Conservation (phyloP, 2,329 filamentous ascomycete genomes). For the Tolypocladium capitatum region DNA sequence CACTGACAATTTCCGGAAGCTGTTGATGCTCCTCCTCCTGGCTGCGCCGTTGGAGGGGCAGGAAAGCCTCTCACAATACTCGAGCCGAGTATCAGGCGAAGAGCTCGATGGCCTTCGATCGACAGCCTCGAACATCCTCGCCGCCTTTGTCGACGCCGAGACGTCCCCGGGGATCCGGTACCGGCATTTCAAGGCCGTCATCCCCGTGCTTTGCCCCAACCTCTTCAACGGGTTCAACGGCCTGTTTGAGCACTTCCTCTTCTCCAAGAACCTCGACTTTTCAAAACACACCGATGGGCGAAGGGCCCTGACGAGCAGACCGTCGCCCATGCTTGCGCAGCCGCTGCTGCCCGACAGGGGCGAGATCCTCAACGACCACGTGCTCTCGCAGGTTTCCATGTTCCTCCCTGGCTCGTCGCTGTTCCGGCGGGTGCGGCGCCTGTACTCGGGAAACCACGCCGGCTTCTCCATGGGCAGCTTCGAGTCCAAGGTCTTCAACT, state of each 20-base stretch:
- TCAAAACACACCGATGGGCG: conserved; percentile 31
- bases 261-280: conserved; percentile 58
- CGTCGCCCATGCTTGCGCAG: conserved; percentile 18
- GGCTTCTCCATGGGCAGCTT: conserved; percentile 71
- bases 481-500: conserved; percentile 63
- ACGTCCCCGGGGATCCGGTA: conserved; percentile 50
- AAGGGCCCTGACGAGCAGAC: conserved; percentile 1
- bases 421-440: conserved; percentile 50
- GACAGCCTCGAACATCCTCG: conserved; percentile 51
- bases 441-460: conserved; percentile 58
- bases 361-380: conserved; percentile 51
- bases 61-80: conserved; percentile 50
- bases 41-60: conserved; percentile 51
- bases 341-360: conserved; percentile 38
- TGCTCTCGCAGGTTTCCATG: conserved; percentile 58
- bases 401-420: conserved; percentile 53
- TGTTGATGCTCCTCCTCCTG: conserved; percentile 58
- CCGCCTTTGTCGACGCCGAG: conserved; percentile 53
- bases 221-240: conserved; percentile 55
- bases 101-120: conserved; percentile 45
- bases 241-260: conserved; percentile 64
- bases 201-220: conserved; percentile 48
- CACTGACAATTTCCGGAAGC: conserved; percentile 56
- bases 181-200: conserved; percentile 43
- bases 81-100: conserved; percentile 38